phyloP scores from a whole-genome alignment of 352 stramenopile species.

The Phytophthora niederhauseri region DNA sequence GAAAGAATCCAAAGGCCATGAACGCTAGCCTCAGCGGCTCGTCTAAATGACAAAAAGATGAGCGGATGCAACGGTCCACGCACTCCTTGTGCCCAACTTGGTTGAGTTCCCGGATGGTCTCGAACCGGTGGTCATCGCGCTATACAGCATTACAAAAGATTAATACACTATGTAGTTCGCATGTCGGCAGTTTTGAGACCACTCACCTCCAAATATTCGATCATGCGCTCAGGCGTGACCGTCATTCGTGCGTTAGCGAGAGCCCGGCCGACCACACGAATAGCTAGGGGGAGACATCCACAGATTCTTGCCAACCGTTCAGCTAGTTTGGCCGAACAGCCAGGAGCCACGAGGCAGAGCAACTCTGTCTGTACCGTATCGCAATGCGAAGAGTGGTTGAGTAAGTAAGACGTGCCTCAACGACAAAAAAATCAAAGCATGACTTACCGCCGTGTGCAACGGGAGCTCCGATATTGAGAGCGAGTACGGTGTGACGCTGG shows the following conservation, averaged over 20 bases:
- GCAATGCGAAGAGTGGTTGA: background rate
- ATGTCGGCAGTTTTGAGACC: background rate
- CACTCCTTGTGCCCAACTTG: constrained; percentile 81
- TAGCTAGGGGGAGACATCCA: constrained; percentile 80
- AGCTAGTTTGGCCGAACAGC: constrained; percentile 65
- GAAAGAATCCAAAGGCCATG: constrained; percentile 86
- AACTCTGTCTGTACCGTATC: constrained; percentile 56
- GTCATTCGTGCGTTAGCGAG: constrained; percentile 79
- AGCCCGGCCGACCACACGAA: constrained; percentile 76
- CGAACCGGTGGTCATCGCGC: constrained; percentile 69
- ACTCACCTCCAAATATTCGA: constrained; percentile 73
- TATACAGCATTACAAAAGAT: constrained; percentile 25
- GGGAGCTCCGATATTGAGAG: constrained; percentile 77
- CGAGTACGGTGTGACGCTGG: constrained; percentile 81
- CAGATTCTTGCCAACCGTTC: constrained; percentile 74
- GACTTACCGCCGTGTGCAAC: constrained; percentile 63
- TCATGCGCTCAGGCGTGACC: constrained; percentile 80
- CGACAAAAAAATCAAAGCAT: constrained; percentile 1
- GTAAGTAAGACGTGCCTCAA: constrained; percentile 4
- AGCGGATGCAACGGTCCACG: constrained; percentile 81
- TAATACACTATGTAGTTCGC: background rate
- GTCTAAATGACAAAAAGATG: constrained; percentile 81
- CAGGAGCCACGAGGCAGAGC: constrained; percentile 65
- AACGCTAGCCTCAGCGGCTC: constrained; percentile 75
- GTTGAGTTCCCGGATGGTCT: constrained; percentile 77